Evolutionary conservation across 2,329 filamentous ascomycete species (phyloP).

Genomic region (Fusarium hainanense): DNA sequence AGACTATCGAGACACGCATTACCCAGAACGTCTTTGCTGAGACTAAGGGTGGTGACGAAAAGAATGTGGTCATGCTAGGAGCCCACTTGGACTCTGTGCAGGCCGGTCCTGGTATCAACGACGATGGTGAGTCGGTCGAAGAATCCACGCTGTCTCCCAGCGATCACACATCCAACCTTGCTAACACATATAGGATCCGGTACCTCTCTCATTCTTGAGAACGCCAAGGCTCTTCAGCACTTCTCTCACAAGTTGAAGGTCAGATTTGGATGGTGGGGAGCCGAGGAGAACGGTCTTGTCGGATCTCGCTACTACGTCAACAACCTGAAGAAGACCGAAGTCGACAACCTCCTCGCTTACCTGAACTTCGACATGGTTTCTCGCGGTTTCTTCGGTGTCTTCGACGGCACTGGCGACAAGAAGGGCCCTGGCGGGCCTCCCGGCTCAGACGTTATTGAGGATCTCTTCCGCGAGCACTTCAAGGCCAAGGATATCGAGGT

Average conservation of each 20-base stretch:
- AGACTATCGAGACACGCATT: conserved; percentile 52
- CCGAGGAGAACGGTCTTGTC: conserved; percentile 57
- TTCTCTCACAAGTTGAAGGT: conserved; percentile 52
- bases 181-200: conserved; percentile 48
- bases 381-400: conserved; percentile 51
- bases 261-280: conserved; percentile 59
- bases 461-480: conserved; percentile 51
- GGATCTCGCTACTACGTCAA: conserved; percentile 53
- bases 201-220: conserved; percentile 54
- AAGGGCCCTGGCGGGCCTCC: conserved; percentile 51
- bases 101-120: conserved; percentile 59
- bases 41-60: conserved; percentile 56
- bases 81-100: conserved; percentile 59
- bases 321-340: conserved; percentile 48
- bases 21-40: conserved; percentile 60
- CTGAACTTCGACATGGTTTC: conserved; percentile 58
- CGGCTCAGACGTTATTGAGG: conserved; percentile 49
- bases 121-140: conserved; percentile 48
- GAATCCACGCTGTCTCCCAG: not conserved
- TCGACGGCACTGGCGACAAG: conserved; percentile 51
- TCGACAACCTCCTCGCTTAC: conserved; percentile 52
- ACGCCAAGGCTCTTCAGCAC: conserved; percentile 53
- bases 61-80: conserved; percentile 56
- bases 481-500: conserved; percentile 48
- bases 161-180: rapidly evolving